These are phyloP conservation scores for Citrus cavaleriei DNA, from an alignment of 345 rosid species.

Conservation along the genomic window DNA sequence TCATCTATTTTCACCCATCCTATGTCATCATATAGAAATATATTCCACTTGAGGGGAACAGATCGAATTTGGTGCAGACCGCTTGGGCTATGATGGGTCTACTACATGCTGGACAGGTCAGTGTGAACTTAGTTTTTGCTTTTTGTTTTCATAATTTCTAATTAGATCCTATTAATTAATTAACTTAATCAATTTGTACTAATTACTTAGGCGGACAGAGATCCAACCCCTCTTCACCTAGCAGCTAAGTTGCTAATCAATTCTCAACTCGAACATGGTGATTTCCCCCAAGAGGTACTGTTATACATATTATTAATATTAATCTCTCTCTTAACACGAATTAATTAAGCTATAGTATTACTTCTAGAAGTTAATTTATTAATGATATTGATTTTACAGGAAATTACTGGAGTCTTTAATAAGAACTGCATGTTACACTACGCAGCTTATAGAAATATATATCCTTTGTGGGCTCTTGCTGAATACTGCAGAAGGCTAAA, in stretches of 20 bases:
- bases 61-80: conserved; percentile 41
- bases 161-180: too few species aligned
- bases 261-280: conserved; percentile 60
- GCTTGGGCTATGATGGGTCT: conserved; percentile 44
- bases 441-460: neutral
- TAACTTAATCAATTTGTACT: too few species aligned
- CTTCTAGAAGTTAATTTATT: neutral
- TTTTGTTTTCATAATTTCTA: neutral
- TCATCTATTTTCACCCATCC: too few species aligned
- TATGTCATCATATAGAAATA: conserved; percentile 18
- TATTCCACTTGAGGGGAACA: conserved; percentile 36
- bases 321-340: too few species aligned
- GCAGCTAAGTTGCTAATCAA: conserved; percentile 65
- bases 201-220: conserved; percentile 42
- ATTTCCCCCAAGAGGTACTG: conserved; percentile 58
- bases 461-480: conserved; percentile 2
- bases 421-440: conserved; percentile 5
- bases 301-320: too few species aligned
- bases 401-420: neutral
- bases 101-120: conserved; percentile 43
- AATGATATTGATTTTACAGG: neutral
- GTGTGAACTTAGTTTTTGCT: neutral
- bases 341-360: too few species aligned
- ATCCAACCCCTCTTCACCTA: conserved; percentile 53
- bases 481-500: neutral